phyloP scores from a whole-genome alignment of 441 rosid species.

The Theobroma grandiflorum region DNA sequence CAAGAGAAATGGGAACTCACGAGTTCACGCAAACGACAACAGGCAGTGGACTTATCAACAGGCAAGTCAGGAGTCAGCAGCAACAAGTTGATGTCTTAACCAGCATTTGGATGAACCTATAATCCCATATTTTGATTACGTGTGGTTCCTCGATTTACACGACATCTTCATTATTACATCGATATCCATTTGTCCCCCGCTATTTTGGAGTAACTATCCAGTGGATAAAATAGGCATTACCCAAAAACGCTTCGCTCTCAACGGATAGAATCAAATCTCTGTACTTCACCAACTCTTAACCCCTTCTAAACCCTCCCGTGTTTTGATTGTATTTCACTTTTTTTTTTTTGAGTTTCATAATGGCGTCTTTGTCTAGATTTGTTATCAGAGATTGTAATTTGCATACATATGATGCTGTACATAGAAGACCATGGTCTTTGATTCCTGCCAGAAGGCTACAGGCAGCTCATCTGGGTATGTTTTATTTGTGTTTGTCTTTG shows the following conservation, averaged over 20 bases:
- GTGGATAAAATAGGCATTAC: background rate
- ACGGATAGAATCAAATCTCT: background rate
- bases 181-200: slow-evolving; percentile 1
- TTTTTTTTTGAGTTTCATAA: slow-evolving; percentile 16
- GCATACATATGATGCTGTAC: slow-evolving; percentile 36
- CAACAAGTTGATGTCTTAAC: slow-evolving; percentile 9
- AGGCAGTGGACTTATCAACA: background rate
- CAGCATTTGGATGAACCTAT: background rate
- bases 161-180: slow-evolving; percentile 19
- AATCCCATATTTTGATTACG: background rate
- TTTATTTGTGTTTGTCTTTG: slow-evolving; percentile 11
- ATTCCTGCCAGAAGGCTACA: slow-evolving; percentile 40
- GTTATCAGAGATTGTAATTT: slow-evolving; percentile 54
- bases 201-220: slow-evolving; percentile 17
- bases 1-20: slow-evolving; percentile 25
- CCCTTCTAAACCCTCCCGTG: background rate
- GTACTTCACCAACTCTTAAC: background rate
- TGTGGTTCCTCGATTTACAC: slow-evolving; percentile 47
- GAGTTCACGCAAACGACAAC: slow-evolving; percentile 15
- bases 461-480: slow-evolving; percentile 58
- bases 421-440: slow-evolving; percentile 31
- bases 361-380: slow-evolving; percentile 78
- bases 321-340: slow-evolving; percentile 20
- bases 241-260: background rate
- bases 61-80: background rate